Base-by-base conservation (phyloP, 2,329 filamentous ascomycete genomes). In the Ceratocystis cubensis region DNA sequence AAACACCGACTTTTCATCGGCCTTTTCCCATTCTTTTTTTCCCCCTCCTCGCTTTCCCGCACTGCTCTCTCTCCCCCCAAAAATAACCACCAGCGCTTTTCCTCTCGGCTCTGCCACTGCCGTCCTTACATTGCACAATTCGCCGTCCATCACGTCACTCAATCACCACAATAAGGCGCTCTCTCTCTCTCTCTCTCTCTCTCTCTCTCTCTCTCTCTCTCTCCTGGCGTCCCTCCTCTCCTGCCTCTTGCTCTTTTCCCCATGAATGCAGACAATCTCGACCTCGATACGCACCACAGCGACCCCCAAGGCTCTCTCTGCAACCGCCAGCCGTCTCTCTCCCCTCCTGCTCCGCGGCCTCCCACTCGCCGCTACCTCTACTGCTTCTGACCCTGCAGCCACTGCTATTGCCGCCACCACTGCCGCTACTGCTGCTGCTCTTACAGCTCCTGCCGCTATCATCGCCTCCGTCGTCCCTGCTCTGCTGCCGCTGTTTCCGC, bases 11-110 rank as follows among this genome's bases (percentile, higher is more conserved):
- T 53, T 28, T 53, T 53, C 33, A 8, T 37, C 33, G 33, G 33
- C 33, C 22, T 59, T 17, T 59, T 45, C n/a, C 37, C 37, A 25
- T 22, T 62, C 30, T 22, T 62, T 62, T 66, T 61, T 50, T 61
- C 7, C 15, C 17, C 30, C 33, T 28, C 33, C n/a, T 30, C 56
- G 10, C 8, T 44, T 30, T n/a, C 45, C 15, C 45, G 33, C 10
- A 37, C 10, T 37, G 33, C 33, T 37, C 33, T 37, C 33, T 37
- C 33, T 17, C 17, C 45, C 15, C 48, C 48, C 7, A 5, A 25
- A 53, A 53, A 53, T 25, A 53, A 22, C 15, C 48, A 25, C 13
- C 8, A 13, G 48, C 20, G 8, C 15, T 53, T 13, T 37, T 4
- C 8, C 10, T 48, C 17, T 17, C 25, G 48, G n/a, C 48, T 13